These are phyloP conservation scores for Lactifluus pinguis DNA, from an alignment of 768 basidiomycete species.

Conservation along the genomic window DNA sequence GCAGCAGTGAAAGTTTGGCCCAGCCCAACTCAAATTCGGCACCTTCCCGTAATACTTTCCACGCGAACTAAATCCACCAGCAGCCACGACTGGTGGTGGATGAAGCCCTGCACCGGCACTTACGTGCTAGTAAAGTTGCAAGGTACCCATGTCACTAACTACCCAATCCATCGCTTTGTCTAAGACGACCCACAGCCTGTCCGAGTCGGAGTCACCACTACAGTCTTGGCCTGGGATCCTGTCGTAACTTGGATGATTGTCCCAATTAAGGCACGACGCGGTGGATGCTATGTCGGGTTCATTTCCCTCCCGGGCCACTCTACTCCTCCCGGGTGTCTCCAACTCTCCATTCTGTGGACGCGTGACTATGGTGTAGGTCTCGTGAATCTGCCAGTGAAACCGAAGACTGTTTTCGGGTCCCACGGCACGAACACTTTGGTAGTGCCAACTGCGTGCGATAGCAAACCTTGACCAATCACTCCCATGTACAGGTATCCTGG, in stretches of 20 bases:
- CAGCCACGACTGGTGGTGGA: background rate
- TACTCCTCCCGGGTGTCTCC: background rate
- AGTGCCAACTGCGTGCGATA: no score
- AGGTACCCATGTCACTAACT: no score
- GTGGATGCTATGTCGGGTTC: no score
- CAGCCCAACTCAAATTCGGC: background rate
- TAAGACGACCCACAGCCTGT: no score
- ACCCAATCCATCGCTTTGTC: no score
- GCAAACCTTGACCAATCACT: no score
- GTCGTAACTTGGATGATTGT: background rate
- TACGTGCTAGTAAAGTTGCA: no score
- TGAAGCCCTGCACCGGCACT: no score
- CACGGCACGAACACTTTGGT: background rate
- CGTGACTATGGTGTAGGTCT: no score
- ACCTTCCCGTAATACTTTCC: background rate
- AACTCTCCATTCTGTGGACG: background rate
- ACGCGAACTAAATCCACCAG: background rate
- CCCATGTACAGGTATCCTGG: background rate
- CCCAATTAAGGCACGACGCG: background rate
- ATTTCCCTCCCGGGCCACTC: no score
- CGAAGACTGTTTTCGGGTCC: background rate
- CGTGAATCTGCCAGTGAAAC: constrained; percentile 4
- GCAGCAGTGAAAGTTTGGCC: background rate
- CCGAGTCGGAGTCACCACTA: no score
- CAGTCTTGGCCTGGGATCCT: no score